Percentiles rank a stretch among this genome's conserved stretches.
These are phyloP conservation scores for Beauveria brongniartii DNA, from an alignment of 2,329 filamentous ascomycete species.

Conservation along the genomic window DNA sequence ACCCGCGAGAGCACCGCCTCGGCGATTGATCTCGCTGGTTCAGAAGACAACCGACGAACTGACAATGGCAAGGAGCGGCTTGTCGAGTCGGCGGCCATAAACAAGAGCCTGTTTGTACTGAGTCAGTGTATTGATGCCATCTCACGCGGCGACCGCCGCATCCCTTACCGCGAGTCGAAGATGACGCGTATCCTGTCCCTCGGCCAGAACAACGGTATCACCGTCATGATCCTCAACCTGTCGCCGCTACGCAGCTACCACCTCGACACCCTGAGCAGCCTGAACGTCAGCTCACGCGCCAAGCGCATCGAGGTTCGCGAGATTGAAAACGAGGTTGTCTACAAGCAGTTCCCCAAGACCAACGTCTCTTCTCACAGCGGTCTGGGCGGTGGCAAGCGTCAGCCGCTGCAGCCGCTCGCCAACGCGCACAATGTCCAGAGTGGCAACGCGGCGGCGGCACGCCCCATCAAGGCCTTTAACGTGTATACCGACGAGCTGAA, in stretches of 20 bases:
- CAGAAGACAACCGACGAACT: slow-evolving; percentile 88
- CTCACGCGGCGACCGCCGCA: slow-evolving; percentile 62
- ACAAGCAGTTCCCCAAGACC: slow-evolving; percentile 63
- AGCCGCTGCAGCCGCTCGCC: slow-evolving; percentile 70
- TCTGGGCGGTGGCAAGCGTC: slow-evolving; percentile 38
- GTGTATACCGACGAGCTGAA: slow-evolving; percentile 74
- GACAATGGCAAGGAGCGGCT: slow-evolving; percentile 89
- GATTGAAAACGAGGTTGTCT: slow-evolving; percentile 90
- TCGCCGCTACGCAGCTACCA: slow-evolving; percentile 89
- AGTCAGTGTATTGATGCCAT: slow-evolving; percentile 96
- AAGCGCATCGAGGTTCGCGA: slow-evolving; percentile 95
- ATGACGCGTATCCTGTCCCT: slow-evolving; percentile 92
- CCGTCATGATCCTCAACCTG: slow-evolving; percentile 93
- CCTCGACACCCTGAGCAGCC: slow-evolving; percentile 82
- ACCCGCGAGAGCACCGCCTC: slow-evolving; percentile 75
- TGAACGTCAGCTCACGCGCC: slow-evolving; percentile 90
- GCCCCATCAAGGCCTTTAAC: slow-evolving; percentile 62
- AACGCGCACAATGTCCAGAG: slow-evolving; percentile 67
- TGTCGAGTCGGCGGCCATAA: slow-evolving; percentile 94
- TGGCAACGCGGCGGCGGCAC: slow-evolving; percentile 31
- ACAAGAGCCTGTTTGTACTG: slow-evolving; percentile 91
- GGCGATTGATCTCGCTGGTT: slow-evolving; percentile 90
- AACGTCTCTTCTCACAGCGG: slow-evolving; percentile 29
- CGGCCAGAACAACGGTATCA: slow-evolving; percentile 91
- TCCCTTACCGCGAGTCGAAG: slow-evolving; percentile 91